Conservation (phyloP, 2,329 filamentous ascomycete genomes). For the Triangularia verruculosa region DNA sequence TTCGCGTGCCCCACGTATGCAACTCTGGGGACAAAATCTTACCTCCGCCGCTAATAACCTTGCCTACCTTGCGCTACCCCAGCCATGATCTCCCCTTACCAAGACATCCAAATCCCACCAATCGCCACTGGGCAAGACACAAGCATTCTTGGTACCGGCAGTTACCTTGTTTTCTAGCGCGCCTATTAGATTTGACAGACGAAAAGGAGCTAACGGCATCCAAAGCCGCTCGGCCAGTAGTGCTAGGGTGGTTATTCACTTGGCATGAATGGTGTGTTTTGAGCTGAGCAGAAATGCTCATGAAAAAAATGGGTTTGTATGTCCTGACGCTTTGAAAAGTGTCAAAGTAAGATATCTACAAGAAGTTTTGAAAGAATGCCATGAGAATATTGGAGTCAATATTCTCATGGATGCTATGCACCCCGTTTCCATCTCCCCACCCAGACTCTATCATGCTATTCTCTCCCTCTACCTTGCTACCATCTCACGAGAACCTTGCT, state of each 20-base stretch:
- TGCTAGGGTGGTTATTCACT: not conserved
- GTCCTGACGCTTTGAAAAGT: not conserved
- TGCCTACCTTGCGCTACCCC: not conserved
- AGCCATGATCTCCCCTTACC: not conserved
- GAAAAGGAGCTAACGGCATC: not conserved
- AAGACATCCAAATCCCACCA: not conserved
- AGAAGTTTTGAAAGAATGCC: not conserved
- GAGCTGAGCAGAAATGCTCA: not conserved
- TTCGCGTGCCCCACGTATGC: not conserved
- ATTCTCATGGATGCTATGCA: not conserved
- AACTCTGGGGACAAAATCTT: not conserved
- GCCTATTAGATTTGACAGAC: not conserved
- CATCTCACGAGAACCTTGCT: not conserved
- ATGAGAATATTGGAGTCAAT: not conserved
- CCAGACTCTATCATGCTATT: not conserved
- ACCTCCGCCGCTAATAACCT: not conserved
- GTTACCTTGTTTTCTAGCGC: not conserved
- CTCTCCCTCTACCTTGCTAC: not conserved
- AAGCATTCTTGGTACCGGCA: slow-evolving; percentile 1
- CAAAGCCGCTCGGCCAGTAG: not conserved
- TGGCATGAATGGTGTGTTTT: not conserved
- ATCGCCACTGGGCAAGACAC: not conserved
- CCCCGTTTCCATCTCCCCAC: not conserved
- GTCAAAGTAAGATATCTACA: not conserved
- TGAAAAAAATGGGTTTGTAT: not conserved